phyloP scores from a whole-genome alignment of 495 filamentous ascomycete genomes.

The Penicillium pulvis region DNA sequence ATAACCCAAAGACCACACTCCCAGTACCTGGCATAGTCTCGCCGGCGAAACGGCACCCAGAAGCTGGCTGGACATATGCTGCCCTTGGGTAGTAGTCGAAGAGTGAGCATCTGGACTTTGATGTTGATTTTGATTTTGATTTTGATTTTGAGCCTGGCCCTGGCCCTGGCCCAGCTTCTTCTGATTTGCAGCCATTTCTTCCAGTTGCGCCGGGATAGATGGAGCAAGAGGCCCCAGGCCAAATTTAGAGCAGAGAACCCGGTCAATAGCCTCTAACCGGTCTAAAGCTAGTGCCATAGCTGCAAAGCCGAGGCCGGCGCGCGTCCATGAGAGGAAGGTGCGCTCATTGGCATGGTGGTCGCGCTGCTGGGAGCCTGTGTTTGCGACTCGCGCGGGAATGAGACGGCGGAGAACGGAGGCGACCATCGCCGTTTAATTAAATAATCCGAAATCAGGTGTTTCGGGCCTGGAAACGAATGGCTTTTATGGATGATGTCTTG shows the following conservation, averaged over 20 bases:
- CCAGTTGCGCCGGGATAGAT: not conserved
- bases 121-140: not conserved
- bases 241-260: conserved; percentile 12
- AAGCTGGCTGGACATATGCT: not conserved
- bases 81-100: not conserved
- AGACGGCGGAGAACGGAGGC: conserved; percentile 30
- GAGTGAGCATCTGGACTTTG: not conserved
- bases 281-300: conserved; percentile 51
- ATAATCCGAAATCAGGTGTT: not conserved
- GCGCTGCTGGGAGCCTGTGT: conserved; percentile 42
- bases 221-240: conserved; percentile 4
- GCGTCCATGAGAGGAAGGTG: conserved; percentile 57
- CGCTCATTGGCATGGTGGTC: conserved; percentile 57
- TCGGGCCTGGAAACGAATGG: not conserved
- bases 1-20: conserved; percentile 34
- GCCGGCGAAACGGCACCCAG: conserved; percentile 18
- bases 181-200: not conserved
- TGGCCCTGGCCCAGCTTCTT: not conserved
- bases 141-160: not conserved
- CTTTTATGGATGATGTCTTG: not conserved
- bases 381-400: conserved; percentile 28
- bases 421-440: conserved; percentile 1
- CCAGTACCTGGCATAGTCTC: conserved; percentile 27
- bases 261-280: conserved; percentile 32
- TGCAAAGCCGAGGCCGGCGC: conserved; percentile 53